These are phyloP conservation scores for Suillus plorans DNA, from an alignment of 768 basidiomycete genomes.

Conservation along the genomic window DNA sequence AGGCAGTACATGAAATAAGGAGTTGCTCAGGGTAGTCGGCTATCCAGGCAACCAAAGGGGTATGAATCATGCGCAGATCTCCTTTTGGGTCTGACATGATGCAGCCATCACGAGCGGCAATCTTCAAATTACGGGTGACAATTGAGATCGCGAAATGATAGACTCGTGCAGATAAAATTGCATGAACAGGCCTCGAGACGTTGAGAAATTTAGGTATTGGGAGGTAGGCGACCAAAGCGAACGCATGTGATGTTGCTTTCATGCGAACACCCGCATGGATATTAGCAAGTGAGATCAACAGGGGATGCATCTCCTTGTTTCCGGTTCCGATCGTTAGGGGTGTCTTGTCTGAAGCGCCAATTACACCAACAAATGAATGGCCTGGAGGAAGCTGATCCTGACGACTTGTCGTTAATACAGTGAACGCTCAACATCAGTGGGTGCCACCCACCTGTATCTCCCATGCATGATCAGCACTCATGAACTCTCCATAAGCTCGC, in stretches of 20 bases:
- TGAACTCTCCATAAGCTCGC: background rate
- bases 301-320: slow-evolving; percentile 31
- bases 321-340: slow-evolving; percentile 31
- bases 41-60: slow-evolving; percentile 18
- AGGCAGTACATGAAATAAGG: slow-evolving; percentile 13
- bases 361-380: slow-evolving; percentile 10
- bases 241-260: slow-evolving; percentile 33
- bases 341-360: slow-evolving; percentile 36
- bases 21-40: slow-evolving; percentile 20
- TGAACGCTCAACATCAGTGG: background rate
- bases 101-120: slow-evolving; percentile 23
- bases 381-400: background rate
- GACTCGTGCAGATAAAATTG: slow-evolving; percentile 27
- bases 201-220: slow-evolving; percentile 31
- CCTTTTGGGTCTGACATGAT: slow-evolving; percentile 29
- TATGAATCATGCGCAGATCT: slow-evolving; percentile 7
- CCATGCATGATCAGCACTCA: background rate
- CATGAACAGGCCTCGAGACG: slow-evolving; percentile 18
- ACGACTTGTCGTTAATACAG: background rate
- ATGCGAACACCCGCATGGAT: slow-evolving; percentile 27
- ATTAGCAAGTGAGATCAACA: slow-evolving; percentile 33
- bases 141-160: slow-evolving; percentile 32
- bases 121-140: slow-evolving; percentile 29
- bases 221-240: slow-evolving; percentile 26
- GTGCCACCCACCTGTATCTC: background rate